These are phyloP conservation scores for Leishmania amazonensis DNA, from an alignment of 208 protist genomes.

Conservation along the genomic window DNA sequence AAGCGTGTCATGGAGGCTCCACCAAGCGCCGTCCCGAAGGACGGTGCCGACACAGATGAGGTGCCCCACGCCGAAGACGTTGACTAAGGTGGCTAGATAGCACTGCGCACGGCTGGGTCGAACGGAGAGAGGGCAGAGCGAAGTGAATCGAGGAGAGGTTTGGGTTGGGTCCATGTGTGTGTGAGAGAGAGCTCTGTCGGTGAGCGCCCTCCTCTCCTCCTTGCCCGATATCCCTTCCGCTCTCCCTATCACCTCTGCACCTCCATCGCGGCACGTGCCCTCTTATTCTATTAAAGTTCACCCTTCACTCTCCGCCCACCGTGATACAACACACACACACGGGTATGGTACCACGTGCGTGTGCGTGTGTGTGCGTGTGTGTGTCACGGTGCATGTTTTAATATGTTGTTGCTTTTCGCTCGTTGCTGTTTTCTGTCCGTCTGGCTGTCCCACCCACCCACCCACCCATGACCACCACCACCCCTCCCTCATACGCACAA, in stretches of 20 bases:
- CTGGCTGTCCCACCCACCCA: background rate
- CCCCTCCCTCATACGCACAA: background rate
- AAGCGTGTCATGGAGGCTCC: slow-evolving; percentile 70
- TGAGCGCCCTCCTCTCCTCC: background rate
- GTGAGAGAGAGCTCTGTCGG: background rate
- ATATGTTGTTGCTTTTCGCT: background rate
- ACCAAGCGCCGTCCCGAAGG: slow-evolving; percentile 21
- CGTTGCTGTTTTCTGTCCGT: background rate
- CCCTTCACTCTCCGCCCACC: too few species aligned
- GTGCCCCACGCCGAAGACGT: slow-evolving; percentile 51
- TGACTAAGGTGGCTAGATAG: slow-evolving; percentile 32
- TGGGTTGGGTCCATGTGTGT: too few species aligned
- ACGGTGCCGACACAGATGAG: slow-evolving; percentile 10
- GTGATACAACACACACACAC: background rate
- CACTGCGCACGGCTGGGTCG: background rate
- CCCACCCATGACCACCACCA: background rate
- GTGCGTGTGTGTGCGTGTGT: background rate
- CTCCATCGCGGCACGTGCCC: too few species aligned
- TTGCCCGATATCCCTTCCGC: background rate
- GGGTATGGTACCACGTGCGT: background rate
- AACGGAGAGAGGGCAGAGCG: background rate
- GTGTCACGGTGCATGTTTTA: background rate
- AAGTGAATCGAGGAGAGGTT: background rate
- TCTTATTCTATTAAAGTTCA: too few species aligned
- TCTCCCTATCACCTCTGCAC: too few species aligned